These are phyloP conservation scores for Penicillium soppii DNA, from an alignment of 495 filamentous ascomycete species.

Conservation along the genomic window DNA sequence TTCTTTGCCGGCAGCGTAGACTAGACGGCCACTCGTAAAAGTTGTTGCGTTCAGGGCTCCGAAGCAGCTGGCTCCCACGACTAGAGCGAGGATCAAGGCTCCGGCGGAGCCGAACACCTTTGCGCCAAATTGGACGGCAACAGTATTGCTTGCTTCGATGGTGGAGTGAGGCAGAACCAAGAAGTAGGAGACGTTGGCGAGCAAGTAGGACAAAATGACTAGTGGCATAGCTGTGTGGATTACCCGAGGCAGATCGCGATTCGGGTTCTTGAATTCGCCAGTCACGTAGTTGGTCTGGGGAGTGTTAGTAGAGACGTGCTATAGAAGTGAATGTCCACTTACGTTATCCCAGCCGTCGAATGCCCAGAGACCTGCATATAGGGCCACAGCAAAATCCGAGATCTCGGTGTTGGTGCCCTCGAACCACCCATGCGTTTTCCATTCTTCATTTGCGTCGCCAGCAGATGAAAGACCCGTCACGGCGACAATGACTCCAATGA, in stretches of 20 bases:
- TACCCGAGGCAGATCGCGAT: constrained; percentile 85
- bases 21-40: constrained; percentile 87
- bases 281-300: constrained; percentile 91
- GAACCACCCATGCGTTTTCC: constrained; percentile 89
- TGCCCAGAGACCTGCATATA: constrained; percentile 96
- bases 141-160: constrained; percentile 84
- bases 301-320: constrained; percentile 4
- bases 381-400: constrained; percentile 82
- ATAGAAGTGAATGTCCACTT: constrained; percentile 28
- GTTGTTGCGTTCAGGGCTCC: constrained; percentile 93
- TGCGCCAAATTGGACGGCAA: constrained; percentile 89
- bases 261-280: constrained; percentile 90
- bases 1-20: constrained; percentile 94
- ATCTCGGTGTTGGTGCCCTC: constrained; percentile 76
- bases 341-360: constrained; percentile 99
- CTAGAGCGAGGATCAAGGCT: constrained; percentile 80
- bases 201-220: constrained; percentile 84
- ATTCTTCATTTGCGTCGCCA: constrained; percentile 75
- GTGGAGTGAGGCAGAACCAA: constrained; percentile 80
- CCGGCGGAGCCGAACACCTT: constrained; percentile 86
- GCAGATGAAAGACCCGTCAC: constrained; percentile 76
- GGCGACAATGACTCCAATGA: constrained; percentile 88
- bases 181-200: constrained; percentile 92
- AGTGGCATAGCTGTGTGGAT: constrained; percentile 97
- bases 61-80: constrained; percentile 85